Percentiles rank a stretch among this genome's conserved stretches.
Conservation (phyloP, 176 grass and related monocot genomes). For the Eremochloa ophiuroides region DNA sequence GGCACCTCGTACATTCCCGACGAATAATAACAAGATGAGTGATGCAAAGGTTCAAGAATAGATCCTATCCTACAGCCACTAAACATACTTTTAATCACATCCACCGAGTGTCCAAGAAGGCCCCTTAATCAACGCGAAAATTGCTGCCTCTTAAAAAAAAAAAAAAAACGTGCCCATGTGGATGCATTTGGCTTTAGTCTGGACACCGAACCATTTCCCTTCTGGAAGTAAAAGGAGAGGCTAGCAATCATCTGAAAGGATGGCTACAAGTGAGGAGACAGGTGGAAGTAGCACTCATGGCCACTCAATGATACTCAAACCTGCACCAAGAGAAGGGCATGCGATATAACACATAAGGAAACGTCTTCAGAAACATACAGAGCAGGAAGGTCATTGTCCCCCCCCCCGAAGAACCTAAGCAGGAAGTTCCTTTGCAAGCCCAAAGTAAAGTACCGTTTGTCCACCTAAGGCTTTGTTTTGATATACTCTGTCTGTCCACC, state of each 20-base stretch:
- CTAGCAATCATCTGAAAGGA: slow-evolving; percentile 13
- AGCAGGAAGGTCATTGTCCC: not conserved
- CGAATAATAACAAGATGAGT: slow-evolving; percentile 31
- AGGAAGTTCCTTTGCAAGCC: not conserved
- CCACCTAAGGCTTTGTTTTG: not conserved
- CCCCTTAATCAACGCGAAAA: slow-evolving; percentile 8
- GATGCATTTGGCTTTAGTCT: slow-evolving; percentile 25
- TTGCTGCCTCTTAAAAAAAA: not conserved
- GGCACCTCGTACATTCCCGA: slow-evolving; percentile 22
- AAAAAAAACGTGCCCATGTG: slow-evolving; percentile 17
- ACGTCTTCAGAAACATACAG: not conserved
- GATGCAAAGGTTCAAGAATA: slow-evolving; percentile 30
- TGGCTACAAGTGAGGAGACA: slow-evolving; percentile 16
- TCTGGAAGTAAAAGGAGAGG: not conserved
- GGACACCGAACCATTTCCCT: slow-evolving; percentile 10
- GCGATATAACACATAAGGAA: not conserved
- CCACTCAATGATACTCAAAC: not conserved
- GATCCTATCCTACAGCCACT: slow-evolving; percentile 35
- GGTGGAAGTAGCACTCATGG: not conserved
- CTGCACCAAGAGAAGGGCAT: not conserved
- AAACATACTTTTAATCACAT: slow-evolving; percentile 22
- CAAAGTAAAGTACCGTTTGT: not conserved
- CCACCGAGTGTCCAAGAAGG: not conserved
- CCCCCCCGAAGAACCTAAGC: not conserved
- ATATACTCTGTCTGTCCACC: not conserved